Conservation (phyloP, 2,329 filamentous ascomycete species). For the Phyllosticta capitalensis region DNA sequence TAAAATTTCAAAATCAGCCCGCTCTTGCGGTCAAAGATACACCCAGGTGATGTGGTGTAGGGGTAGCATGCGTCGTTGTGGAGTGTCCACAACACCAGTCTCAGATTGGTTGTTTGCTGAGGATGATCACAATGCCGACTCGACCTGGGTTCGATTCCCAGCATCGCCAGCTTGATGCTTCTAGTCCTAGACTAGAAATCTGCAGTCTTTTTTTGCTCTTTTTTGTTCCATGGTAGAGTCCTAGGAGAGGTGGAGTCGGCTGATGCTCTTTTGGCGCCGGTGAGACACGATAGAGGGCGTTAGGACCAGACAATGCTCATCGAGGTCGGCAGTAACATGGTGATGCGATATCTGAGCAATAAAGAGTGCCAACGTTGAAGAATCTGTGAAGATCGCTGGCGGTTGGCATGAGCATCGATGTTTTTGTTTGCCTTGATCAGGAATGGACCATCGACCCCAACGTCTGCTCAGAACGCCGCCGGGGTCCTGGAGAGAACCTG, state of each 20-base stretch:
- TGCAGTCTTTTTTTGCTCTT: background rate
- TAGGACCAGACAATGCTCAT: too few species aligned
- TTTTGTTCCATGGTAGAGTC: background rate
- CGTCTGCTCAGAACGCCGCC: too few species aligned
- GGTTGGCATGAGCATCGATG: too few species aligned
- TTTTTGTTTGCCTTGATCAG: too few species aligned
- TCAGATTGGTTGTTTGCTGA: background rate
- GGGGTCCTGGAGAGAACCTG: too few species aligned
- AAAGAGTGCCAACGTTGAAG: too few species aligned
- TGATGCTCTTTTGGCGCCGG: background rate
- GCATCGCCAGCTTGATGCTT: background rate
- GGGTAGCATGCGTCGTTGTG: conserved; percentile 5
- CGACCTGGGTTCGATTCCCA: conserved; percentile 11
- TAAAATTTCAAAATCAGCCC: background rate
- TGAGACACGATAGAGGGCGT: background rate
- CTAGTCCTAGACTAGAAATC: background rate
- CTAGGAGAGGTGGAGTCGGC: background rate
- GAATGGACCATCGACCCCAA: too few species aligned
- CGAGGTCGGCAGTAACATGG: too few species aligned
- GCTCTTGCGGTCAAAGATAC: background rate
- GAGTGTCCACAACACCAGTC: background rate
- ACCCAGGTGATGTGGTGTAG: background rate
- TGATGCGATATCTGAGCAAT: too few species aligned
- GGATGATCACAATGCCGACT: background rate
- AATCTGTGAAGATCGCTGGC: too few species aligned